Evolutionary conservation across 2,329 filamentous ascomycete species (phyloP), one percentile per base, ranked within the genome.

Genomic region (Chrysosporium queenslandicum): DNA sequence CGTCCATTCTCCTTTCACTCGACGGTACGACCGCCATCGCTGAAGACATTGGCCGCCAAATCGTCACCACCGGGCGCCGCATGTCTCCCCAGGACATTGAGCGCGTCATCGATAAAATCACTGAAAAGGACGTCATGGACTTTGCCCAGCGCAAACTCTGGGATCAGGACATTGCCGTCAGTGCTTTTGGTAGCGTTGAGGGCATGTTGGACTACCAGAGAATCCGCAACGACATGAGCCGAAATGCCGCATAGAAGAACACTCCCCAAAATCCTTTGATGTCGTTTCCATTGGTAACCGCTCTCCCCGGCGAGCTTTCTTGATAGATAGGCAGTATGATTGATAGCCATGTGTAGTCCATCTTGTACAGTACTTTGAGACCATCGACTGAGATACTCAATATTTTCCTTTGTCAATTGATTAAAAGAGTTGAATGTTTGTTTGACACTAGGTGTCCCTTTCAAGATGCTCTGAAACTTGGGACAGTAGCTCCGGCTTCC

Each of bases 41-140:
- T 56, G 92, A 98, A 79, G 92, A 98, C 70, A 95, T 98, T 71
- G 92, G 92, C 67, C 87, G 92, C 72, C 92, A 98, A 77, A 89
- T 98, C 74, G 83, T 98, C 76, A 97, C 90, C 66, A 97, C 92
- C 54, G 92, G 92, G 68, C 86, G 90, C 65, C 85, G 91, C 60
- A 85, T 94, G 81, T 83, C 77, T 68, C 87, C 92, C 55, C 85
- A 86, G 71, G 92, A 98, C 79, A 91, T 98, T 60, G 92, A 98
- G 82, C 83, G 87, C 64, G 82, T 85, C 61, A 88, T 98, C 63
- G 85, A 90, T 66, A 78, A 76, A 63, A 91, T 98, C 68, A 88
- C 88, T 59, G 89, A 90, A 74, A 94, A 94, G 79, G 88, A 97
- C 65, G 87, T 98, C 59, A 96, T 96, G 87, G 82, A 86, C 65